Evolutionary conservation across 306 rosid genomes (phyloP), one percentile per base, ranked within the genome.

Genomic region (Fagus crenata): DNA sequence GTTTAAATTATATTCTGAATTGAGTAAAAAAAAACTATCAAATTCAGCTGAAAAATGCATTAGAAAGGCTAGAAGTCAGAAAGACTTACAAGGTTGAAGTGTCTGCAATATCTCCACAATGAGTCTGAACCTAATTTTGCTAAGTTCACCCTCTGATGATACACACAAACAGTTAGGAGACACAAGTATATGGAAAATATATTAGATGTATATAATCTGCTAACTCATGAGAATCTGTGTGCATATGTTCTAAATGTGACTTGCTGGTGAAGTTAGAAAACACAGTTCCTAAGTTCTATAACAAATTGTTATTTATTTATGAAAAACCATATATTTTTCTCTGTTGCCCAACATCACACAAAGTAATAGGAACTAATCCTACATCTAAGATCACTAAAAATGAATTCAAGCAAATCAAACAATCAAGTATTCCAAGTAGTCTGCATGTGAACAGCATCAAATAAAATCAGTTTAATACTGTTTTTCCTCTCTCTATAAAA

Each of bases 31-130:
- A 37, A 68, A 73, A 2, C 33, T 12, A 46, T 36, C 17, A 37
- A 64, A 63, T 22, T 46, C 7, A 3, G 77, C 13, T 75, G 39
- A 33, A 63, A 37, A 14, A 22, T 7, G 40, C 46, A 39, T 18
- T 35, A 59, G n/a, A 3, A 15, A 65, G 41, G 22, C 72, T 42
- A 78, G 70, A 33, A 69, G 28, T 65, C 39, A 59, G 83, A 42
- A 74, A 58, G 55, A 80, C 91, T n/a, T 74, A 90, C 93, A 31
- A 90, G 93, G 80, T 87, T 84, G 78, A 78, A 90, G 78, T 84
- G 86, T 78, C 87, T 81, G 89, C 86, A 84, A 53, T 90, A 90
- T 84, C 84, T 86, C 86, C 86, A 79, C 84, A 90, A 84, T 6
- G 91, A 82, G 67, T 84, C 87, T 9, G 86, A 78, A 79, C 84